Evolutionary conservation across 805 yeast genomes (phyloP).

Genomic region (Groenewaldozyma salmanticensis): DNA sequence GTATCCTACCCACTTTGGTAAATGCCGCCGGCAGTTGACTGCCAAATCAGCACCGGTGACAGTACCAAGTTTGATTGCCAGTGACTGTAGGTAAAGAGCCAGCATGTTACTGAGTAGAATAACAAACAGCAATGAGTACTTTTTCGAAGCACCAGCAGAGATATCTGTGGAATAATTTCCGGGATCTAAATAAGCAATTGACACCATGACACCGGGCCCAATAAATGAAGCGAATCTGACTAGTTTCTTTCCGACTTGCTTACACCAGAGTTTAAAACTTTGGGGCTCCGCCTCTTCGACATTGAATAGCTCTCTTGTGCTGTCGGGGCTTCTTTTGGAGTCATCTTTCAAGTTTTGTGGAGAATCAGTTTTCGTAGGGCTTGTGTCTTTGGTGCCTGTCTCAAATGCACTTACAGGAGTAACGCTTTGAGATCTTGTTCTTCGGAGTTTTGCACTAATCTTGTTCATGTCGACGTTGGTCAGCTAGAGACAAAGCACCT

Average conservation of each 20-base stretch:
- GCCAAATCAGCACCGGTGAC: slow-evolving; percentile 93
- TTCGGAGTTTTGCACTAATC: too few species aligned
- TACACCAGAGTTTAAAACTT: too few species aligned
- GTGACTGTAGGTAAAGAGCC: slow-evolving; percentile 77
- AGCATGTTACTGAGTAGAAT: slow-evolving; percentile 70
- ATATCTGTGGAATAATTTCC: slow-evolving; percentile 95
- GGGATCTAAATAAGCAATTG: slow-evolving; percentile 95
- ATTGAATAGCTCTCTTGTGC: too few species aligned
- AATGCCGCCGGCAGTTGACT: slow-evolving; percentile 67
- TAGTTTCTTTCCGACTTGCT: not conserved
- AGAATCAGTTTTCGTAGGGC: too few species aligned
- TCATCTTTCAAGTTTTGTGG: too few species aligned
- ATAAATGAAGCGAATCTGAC: slow-evolving; percentile 48
- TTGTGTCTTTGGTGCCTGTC: too few species aligned
- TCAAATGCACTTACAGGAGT: too few species aligned
- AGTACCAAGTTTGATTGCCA: slow-evolving; percentile 83
- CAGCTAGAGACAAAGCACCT: too few species aligned
- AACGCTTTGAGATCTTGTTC: too few species aligned
- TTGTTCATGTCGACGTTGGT: too few species aligned
- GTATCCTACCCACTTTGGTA: slow-evolving; percentile 43
- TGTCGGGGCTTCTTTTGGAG: too few species aligned
- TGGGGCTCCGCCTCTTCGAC: too few species aligned
- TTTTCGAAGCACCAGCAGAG: slow-evolving; percentile 82
- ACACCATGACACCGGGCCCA: slow-evolving; percentile 95
- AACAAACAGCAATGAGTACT: slow-evolving; percentile 69